Percentiles rank a stretch among this genome's conserved stretches.
Evolutionary conservation across 1,284 basidiomycete species (phyloP).

Genomic region (Melampsora abietis-canadensis): DNA sequence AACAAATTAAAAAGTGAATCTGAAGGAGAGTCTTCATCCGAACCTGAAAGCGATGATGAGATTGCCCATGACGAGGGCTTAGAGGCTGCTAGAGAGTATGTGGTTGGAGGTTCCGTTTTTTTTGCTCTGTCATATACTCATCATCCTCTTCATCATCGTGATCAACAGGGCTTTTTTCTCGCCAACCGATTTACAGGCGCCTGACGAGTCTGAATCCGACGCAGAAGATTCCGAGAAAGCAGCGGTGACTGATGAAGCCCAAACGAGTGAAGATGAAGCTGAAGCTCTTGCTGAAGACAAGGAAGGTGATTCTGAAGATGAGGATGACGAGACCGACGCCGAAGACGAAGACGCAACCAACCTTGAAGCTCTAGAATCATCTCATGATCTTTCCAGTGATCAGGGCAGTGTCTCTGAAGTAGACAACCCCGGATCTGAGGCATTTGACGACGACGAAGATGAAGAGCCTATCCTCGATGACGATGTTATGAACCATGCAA

Average conservation of each 20-base stretch:
- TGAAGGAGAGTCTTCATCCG: slow-evolving; percentile 21
- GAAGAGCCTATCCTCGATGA: slow-evolving; percentile 33
- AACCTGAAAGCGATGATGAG: slow-evolving; percentile 44
- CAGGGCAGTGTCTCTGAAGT: slow-evolving; percentile 56
- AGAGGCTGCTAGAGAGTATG: slow-evolving; percentile 38
- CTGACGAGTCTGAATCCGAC: slow-evolving; percentile 39
- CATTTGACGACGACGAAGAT: slow-evolving; percentile 44
- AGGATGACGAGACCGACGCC: slow-evolving; percentile 55
- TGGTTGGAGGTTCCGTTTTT: background rate
- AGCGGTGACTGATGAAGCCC: no score
- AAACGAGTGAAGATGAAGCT: slow-evolving; percentile 35
- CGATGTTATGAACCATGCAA: slow-evolving; percentile 38
- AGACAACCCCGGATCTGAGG: slow-evolving; percentile 11
- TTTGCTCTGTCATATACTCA: background rate
- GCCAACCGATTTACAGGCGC: slow-evolving; percentile 50
- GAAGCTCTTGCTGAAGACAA: slow-evolving; percentile 46
- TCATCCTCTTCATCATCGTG: background rate
- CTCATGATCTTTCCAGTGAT: slow-evolving; percentile 76
- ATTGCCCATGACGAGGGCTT: slow-evolving; percentile 43
- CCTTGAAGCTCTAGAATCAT: slow-evolving; percentile 71
- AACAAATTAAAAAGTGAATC: slow-evolving; percentile 25
- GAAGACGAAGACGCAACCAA: slow-evolving; percentile 63
- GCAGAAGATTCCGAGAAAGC: slow-evolving; percentile 42
- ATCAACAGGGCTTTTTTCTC: slow-evolving; percentile 41
- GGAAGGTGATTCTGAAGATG: slow-evolving; percentile 14